Percentiles rank a stretch among this genome's conserved stretches.
These are phyloP conservation scores for Nicotiana undulata DNA, from an alignment of 257 asterid species.

Conservation along the genomic window DNA sequence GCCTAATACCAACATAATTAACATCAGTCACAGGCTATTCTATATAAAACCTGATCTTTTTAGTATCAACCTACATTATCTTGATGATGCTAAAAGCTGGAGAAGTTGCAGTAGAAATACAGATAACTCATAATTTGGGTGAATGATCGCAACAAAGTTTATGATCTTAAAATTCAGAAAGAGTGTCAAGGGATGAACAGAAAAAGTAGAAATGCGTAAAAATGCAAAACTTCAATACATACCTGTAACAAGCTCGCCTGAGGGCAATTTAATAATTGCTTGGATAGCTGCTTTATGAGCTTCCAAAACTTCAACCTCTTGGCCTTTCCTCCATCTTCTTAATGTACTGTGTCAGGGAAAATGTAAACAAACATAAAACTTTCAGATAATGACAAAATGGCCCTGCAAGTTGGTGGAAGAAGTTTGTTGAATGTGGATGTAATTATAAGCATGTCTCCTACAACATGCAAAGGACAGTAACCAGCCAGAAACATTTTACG, in stretches of 20 bases:
- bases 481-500: neutral
- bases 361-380: neutral
- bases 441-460: neutral
- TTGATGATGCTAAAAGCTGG: neutral
- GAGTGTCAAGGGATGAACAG: neutral
- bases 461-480: neutral
- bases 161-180: neutral
- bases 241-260: slow-evolving; percentile 95
- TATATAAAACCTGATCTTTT: neutral
- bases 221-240: slow-evolving; percentile 5
- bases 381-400: neutral
- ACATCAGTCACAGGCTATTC: neutral
- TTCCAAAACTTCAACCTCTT: slow-evolving; percentile 72
- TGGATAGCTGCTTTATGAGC: slow-evolving; percentile 83
- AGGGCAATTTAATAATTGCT: slow-evolving; percentile 71
- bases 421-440: neutral
- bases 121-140: neutral
- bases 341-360: slow-evolving; percentile 45
- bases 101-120: neutral
- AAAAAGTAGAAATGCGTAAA: neutral
- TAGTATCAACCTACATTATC: neutral
- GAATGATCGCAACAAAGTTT: neutral
- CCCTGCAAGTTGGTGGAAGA: neutral
- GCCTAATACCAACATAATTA: slow-evolving; percentile 45
- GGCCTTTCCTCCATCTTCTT: slow-evolving; percentile 89